A percentile compares a stretch with the other conserved stretches of the same genome.
Conservation (phyloP, 2,329 filamentous ascomycete species). For the Passalora sequoiae region DNA sequence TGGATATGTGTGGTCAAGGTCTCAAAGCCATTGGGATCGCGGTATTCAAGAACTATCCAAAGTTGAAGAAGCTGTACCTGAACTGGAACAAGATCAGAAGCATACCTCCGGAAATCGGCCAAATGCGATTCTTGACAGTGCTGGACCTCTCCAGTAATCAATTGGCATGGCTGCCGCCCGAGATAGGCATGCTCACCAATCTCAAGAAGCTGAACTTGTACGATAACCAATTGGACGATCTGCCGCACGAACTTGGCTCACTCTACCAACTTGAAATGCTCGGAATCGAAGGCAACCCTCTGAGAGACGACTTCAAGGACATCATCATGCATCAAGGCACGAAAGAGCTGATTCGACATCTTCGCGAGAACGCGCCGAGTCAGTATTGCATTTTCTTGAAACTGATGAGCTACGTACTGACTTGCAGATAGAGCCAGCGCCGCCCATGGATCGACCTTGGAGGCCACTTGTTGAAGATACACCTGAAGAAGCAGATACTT, state of each 20-base stretch:
- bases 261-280: conserved; percentile 83
- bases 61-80: conserved; percentile 86
- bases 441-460: conserved; percentile 70
- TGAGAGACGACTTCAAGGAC: conserved; percentile 67
- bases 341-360: conserved; percentile 71
- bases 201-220: conserved; percentile 80
- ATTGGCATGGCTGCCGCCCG: conserved; percentile 72
- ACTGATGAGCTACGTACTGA: conserved; percentile 1
- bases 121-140: conserved; percentile 72
- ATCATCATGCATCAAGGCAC: conserved; percentile 85
- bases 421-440: conserved; percentile 73
- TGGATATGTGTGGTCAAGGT: conserved; percentile 95
- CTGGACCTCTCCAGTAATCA: conserved; percentile 89
- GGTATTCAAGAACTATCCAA: conserved; percentile 75
- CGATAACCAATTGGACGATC: conserved; percentile 76
- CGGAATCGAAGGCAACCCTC: conserved; percentile 85
- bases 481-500: conserved; percentile 53
- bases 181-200: conserved; percentile 95
- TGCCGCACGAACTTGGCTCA: conserved; percentile 84
- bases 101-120: conserved; percentile 76
- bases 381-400: conserved; percentile 36
- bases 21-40: conserved; percentile 73
- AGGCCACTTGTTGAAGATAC: conserved; percentile 62
- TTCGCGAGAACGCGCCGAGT: conserved; percentile 83
- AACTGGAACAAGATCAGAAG: conserved; percentile 83